These are phyloP conservation scores for Truncatella angustata DNA, from an alignment of 2,329 filamentous ascomycete genomes.

Conservation along the genomic window DNA sequence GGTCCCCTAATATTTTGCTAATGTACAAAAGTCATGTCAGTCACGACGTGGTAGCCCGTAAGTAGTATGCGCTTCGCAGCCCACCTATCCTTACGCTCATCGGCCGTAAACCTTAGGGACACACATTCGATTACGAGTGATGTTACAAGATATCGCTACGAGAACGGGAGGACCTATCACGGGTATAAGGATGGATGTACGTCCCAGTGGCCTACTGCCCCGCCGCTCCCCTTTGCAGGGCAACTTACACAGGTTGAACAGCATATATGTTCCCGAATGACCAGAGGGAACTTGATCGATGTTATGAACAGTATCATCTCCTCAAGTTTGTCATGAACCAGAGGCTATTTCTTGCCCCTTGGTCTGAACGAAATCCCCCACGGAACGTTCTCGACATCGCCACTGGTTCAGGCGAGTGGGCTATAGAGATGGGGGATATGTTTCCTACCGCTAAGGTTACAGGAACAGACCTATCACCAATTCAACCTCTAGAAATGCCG, in stretches of 20 bases:
- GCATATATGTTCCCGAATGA: conserved; percentile 49
- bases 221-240: background rate
- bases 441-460: conserved; percentile 59
- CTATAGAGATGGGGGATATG: conserved; percentile 63
- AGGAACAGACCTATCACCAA: conserved; percentile 66
- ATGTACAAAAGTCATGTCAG: no score
- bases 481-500: conserved; percentile 65
- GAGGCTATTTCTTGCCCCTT: conserved; percentile 42
- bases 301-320: conserved; percentile 37
- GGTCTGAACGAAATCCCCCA: conserved; percentile 33
- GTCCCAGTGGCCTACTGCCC: no score
- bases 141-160: conserved; percentile 20
- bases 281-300: conserved; percentile 37
- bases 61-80: background rate
- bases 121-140: conserved; percentile 22
- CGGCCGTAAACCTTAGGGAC: conserved; percentile 14
- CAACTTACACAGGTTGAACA: conserved; percentile 17
- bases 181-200: conserved; percentile 46
- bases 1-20: no score
- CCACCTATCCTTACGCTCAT: background rate
- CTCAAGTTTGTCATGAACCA: conserved; percentile 30
- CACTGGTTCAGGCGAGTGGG: conserved; percentile 53
- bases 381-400: conserved; percentile 37
- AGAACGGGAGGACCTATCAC: conserved; percentile 43
- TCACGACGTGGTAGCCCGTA: no score